Evolutionary conservation across 768 basidiomycete species (phyloP), one percentile per base, ranked within the genome.

Genomic region (Mrakia frigida): DNA sequence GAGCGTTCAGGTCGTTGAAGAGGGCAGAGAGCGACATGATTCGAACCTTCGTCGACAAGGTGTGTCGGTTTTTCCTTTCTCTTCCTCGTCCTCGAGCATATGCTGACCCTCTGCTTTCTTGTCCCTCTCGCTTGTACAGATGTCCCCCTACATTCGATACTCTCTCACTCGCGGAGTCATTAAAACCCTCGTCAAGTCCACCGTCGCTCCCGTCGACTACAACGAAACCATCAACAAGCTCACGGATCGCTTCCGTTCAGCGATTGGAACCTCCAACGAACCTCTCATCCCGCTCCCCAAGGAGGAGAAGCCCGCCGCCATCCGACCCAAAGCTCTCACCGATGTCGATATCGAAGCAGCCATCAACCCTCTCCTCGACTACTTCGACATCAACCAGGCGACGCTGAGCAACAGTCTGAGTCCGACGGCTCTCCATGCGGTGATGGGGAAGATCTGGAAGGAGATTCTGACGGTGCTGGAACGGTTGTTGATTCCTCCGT

Each of bases 21-120:
- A 86, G 94, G 43, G 92, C 94, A 0, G 94, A 98, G 82, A 89
- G 88, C 33, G 96, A 99, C 81, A 98, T 99, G 96, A 88, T 94
- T 73, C 87, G 95, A 16, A 92, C 92, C 50, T 96, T 98, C 83
- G 91, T 98, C 75, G 97, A 99, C 86, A 98, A 99, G 89, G 96
- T 93, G 74, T 68, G 85, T 80, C 53, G 13, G 16, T 28, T 6
- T 46, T 4, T 23, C 18, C 61, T 53, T 78, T 68, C 21, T 53
- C 14, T 39, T 46, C 79, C 33, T 41, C 37, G 28, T 61, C 60
- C 13, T 13, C 60, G 33, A 23, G n/a, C 41, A 6, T 13, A n/a
- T 18, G 2, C 52, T 60, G 56, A 39, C 59, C 63, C 2, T 35
- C 10, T 18, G 46, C 25, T 18, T n/a, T n/a, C 52, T 43, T 70